Evolutionary conservation across 495 filamentous ascomycete species (phyloP), one percentile per base, ranked within the genome.

Genomic region (Aspergillus sparsus): DNA sequence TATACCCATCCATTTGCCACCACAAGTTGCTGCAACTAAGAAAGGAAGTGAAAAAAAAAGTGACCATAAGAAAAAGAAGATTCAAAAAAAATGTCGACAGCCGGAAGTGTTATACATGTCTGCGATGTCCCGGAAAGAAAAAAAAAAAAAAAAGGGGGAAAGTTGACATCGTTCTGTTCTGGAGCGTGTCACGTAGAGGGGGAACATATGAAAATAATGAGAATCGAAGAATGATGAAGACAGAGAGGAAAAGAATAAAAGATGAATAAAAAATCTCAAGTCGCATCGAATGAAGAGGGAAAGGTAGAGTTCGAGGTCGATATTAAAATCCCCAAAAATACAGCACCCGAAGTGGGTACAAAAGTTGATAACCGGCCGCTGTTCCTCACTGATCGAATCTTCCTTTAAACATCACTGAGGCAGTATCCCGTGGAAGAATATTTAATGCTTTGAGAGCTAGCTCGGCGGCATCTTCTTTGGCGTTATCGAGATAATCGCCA

Each of bases 381-480:
- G 21, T 27, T 27, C 21, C 21, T 41, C 4, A 41, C 37, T 41
- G 37, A 41, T 39, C 34, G 12, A 58, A 16, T 6, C 27, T 31
- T 21, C 50, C 58, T 18, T 15, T 31, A 9, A 31, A 50, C 3
- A 6, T 15, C n/a, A 18, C 41, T 34, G 10, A 5, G 15, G 15
- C n/a, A 47, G 44, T 47, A 55, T 31, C 27, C 32, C 44, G 36
- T 51, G 27, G 13, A 12, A 47, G 6, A 35, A 67, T 60, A 47
- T 68, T 74, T 32, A 80, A 55, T 13, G 53, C 11, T 50, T 76
- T 81, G 56, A 93, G 67, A 50, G 88, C 87, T 59, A 88, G 77
- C 73, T 91, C 91, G 66, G 92, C 91, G 36, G 90, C 92, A 71
- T 97, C 92, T 68, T 97, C 93, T 73, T 84, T 89, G 53, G 93